phyloP scores from a whole-genome alignment of 2,329 filamentous ascomycete genomes.

The Aspergillus brunneoviolaceus region DNA sequence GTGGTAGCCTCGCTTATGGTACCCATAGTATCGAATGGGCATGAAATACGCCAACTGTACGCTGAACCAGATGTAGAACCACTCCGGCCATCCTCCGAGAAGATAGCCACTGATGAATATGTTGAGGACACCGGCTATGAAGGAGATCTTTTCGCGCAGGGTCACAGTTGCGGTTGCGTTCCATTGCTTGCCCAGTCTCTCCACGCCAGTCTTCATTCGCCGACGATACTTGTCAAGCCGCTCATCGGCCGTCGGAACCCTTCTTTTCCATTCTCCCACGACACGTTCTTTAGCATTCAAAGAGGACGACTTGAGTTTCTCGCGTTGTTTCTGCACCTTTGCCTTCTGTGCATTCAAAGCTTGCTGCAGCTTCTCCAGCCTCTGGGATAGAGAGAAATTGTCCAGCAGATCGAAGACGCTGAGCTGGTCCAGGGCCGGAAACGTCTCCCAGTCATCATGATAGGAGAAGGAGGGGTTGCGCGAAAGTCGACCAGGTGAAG shows the following conservation, averaged over 20 bases:
- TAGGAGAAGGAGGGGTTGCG: slow-evolving; percentile 81
- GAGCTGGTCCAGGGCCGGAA: slow-evolving; percentile 84
- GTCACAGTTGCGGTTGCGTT: slow-evolving; percentile 87
- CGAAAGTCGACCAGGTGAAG: slow-evolving; percentile 54
- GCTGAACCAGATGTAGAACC: slow-evolving; percentile 92
- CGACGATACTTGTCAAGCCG: slow-evolving; percentile 87
- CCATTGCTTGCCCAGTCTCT: slow-evolving; percentile 81
- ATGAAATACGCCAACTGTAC: slow-evolving; percentile 88
- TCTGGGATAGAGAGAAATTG: slow-evolving; percentile 84
- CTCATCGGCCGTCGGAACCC: slow-evolving; percentile 83
- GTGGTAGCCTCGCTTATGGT: slow-evolving; percentile 87
- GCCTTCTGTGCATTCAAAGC: slow-evolving; percentile 79
- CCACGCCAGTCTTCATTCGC: slow-evolving; percentile 85
- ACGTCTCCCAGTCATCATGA: slow-evolving; percentile 82
- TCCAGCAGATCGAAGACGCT: slow-evolving; percentile 92
- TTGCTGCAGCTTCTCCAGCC: slow-evolving; percentile 85
- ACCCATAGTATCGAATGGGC: slow-evolving; percentile 90
- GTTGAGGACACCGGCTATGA: slow-evolving; percentile 94
- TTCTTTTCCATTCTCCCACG: slow-evolving; percentile 86
- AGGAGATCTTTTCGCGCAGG: slow-evolving; percentile 87
- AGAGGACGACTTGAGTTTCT: slow-evolving; percentile 73
- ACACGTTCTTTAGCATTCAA: slow-evolving; percentile 81
- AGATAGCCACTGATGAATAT: slow-evolving; percentile 96
- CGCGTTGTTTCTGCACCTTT: slow-evolving; percentile 78
- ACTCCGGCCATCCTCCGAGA: slow-evolving; percentile 79